Percentiles rank a stretch among this genome's conserved stretches.
Conservation (phyloP, 352 stramenopile species). For the Thraustotheca clavata region DNA sequence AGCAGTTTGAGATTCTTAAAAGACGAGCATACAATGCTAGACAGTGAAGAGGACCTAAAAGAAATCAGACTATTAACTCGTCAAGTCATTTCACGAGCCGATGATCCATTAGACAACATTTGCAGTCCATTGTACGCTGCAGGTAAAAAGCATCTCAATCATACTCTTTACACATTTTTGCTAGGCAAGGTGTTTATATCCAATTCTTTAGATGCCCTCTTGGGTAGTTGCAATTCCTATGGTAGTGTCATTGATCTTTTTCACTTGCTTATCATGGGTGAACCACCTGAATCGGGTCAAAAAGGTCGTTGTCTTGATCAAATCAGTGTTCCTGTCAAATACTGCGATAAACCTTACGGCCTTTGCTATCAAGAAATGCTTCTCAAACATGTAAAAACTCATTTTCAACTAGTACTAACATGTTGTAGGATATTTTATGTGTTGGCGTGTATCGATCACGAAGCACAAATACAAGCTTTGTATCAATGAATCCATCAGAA, state of each 20-base stretch:
- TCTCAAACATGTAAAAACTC: slow-evolving; percentile 25
- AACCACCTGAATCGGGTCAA: neutral
- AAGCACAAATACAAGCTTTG: slow-evolving; percentile 36
- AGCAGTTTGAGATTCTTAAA: slow-evolving; percentile 29
- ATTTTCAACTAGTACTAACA: slow-evolving; percentile 3
- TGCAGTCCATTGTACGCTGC: slow-evolving; percentile 17
- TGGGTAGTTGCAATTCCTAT: slow-evolving; percentile 16
- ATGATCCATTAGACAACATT: slow-evolving; percentile 20
- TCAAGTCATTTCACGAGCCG: slow-evolving; percentile 9
- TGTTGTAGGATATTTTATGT: slow-evolving; percentile 38
- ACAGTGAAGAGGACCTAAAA: neutral
- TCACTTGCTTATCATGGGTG: slow-evolving; percentile 9
- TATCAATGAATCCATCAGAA: slow-evolving; percentile 46
- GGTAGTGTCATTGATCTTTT: slow-evolving; percentile 14
- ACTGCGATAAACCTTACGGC: slow-evolving; percentile 51
- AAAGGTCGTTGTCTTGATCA: slow-evolving; percentile 31
- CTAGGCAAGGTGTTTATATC: slow-evolving; percentile 19
- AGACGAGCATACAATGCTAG: slow-evolving; percentile 5
- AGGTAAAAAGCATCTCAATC: neutral
- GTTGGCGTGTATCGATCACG: slow-evolving; percentile 43
- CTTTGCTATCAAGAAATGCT: slow-evolving; percentile 49
- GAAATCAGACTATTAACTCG: neutral
- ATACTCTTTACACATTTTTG: neutral
- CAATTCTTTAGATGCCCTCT: slow-evolving; percentile 12
- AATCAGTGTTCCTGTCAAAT: slow-evolving; percentile 39